Evolutionary conservation across 1,284 basidiomycete species (phyloP), one percentile per base, ranked within the genome.

Genomic region (Sporisorium exsertum): DNA sequence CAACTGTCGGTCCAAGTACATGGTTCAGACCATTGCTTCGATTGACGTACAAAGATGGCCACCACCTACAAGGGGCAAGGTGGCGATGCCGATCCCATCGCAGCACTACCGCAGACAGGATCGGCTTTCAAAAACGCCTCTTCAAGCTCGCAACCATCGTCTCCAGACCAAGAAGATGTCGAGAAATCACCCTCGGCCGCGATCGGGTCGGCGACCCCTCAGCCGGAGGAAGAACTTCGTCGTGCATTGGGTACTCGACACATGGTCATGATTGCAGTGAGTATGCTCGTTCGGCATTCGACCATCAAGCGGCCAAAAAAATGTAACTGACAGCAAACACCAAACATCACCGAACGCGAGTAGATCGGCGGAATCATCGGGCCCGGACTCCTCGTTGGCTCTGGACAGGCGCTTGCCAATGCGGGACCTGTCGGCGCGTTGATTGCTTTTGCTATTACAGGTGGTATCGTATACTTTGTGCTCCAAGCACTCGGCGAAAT

Each of bases 331-430:
- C 29, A 32, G 29, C 29, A 12, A n/a, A 15, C 40, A 42, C n/a
- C 7, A n/a, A 15, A 12, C 6, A 7, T n/a, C 18, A 10, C n/a
- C n/a, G n/a, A n/a, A n/a, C n/a, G n/a, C n/a, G n/a, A n/a, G n/a
- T n/a, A n/a, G n/a, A 71, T 81, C 13, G 80, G 80, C 26, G 80
- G 78, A n/a, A 76, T 76, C 54, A 80, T 81, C 35, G 80, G 80
- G 2, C 78, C 80, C 10, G 80, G 80, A 24, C 62, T 81, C 1
- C 72, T 81, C 13, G 69, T 81, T 10, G 74, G 76, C 22, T 66
- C 72, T 4, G 80, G 80, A 0, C 35, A 50, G 9, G 79, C 80
- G 0, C 70, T 81, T 18, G 55, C 69, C 18, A 57, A 55, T 10
- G 80, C 76, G 2, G 80, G 80, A 2, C 80, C 80, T 1, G 72